Evolutionary conservation across 345 rosid genomes (phyloP), one percentile per base, ranked within the genome.

Genomic region (Linum tenue): DNA sequence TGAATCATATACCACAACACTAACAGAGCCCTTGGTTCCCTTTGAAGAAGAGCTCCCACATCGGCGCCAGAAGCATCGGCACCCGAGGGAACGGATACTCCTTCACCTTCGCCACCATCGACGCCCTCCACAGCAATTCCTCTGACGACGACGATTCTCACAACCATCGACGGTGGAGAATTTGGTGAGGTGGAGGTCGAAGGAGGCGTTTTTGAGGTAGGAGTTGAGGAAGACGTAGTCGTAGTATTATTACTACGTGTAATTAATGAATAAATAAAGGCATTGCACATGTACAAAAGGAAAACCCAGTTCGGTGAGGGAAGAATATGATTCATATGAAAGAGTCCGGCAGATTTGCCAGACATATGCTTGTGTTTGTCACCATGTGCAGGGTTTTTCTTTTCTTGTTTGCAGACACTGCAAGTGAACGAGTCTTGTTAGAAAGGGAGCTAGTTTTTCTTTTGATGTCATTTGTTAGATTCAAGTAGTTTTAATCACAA

Each of bases 111-210:
- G 76, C 70, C 40, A 50, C 64, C 75, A 67, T 66, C 0, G 75
- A 72, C 1, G 79, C 79, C 1, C 67, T 67, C 69, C 77, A 65
- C 48, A 72, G 38, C 6, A 80, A 59, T 56, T 81, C 81, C 60
- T 70, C 68, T 15, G n/a, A n/a, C n/a, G n/a, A n/a, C n/a, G n/a
- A n/a, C n/a, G n/a, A n/a, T n/a, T n/a, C n/a, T n/a, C n/a, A n/a
- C n/a, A n/a, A n/a, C n/a, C n/a, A n/a, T n/a, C n/a, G n/a, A n/a
- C n/a, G 39, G 53, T 8, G 3, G 74, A 63, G 50, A 69, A 9
- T 14, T 41, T 67, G 1, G 60, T 59, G 15, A 51, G 39, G 2
- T 39, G 42, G 8, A 69, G 56, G 57, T 58, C 40, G 66, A 66
- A 70, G 2, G 69, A 48, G 36, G 38, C 8, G 64, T 40, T 70